Conservation (phyloP, 2,329 filamentous ascomycete genomes). For the Penicillium sp. region DNA sequence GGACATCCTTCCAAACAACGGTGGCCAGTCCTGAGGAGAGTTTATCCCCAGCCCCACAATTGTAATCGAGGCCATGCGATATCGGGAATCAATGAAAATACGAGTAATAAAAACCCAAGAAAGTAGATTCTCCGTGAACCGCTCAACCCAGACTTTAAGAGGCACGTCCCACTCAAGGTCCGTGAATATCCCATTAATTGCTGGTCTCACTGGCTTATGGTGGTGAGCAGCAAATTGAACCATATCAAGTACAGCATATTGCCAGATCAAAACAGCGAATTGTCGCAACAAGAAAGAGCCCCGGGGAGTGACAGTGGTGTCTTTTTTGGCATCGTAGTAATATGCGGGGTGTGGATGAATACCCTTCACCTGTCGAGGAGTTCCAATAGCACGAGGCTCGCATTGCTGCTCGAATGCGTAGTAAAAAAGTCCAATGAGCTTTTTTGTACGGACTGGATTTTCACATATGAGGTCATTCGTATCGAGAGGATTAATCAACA, state of each 20-base stretch:
- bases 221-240: constrained; percentile 1
- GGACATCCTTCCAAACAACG: constrained; percentile 22
- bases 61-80: constrained; percentile 18
- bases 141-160: constrained; percentile 8
- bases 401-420: not conserved
- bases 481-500: constrained; percentile 11
- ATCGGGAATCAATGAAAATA: constrained; percentile 16
- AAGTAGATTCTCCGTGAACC: constrained; percentile 7
- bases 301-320: not conserved
- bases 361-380: constrained; percentile 11
- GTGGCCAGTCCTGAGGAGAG: constrained; percentile 21
- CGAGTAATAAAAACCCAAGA: constrained; percentile 15
- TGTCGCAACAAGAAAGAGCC: constrained; percentile 8
- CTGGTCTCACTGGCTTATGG: not conserved
- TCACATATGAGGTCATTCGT: not conserved
- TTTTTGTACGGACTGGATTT: not conserved
- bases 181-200: not conserved
- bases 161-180: constrained; percentile 6
- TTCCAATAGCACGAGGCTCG: constrained; percentile 7
- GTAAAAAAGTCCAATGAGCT: not conserved
- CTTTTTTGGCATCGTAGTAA: not conserved
- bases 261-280: constrained; percentile 3
- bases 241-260: constrained; percentile 12
- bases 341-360: constrained; percentile 7
- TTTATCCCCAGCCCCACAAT: constrained; percentile 11